A percentile compares a stretch with the other conserved stretches of the same genome.
Conservation (phyloP, 2,329 filamentous ascomycete genomes). For the Knufia petricola region DNA sequence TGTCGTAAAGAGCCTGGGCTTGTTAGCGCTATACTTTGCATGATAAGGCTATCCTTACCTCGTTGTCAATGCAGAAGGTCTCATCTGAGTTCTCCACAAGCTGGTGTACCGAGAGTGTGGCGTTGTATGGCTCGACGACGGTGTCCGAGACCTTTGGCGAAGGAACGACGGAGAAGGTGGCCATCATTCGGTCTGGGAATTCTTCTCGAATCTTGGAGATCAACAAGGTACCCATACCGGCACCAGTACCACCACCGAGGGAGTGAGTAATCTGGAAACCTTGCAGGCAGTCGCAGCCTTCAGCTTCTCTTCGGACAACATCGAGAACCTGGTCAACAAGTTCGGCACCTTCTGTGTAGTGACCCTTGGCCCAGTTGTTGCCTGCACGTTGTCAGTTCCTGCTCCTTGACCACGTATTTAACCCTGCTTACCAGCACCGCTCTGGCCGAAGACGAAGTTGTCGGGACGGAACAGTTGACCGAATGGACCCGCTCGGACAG, state of each 20-base stretch:
- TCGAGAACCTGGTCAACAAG: slow-evolving; percentile 96
- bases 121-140: slow-evolving; percentile 99
- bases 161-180: slow-evolving; percentile 96
- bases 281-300: slow-evolving; percentile 98
- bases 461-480: slow-evolving; percentile 99
- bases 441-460: slow-evolving; percentile 99
- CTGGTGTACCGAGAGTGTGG: slow-evolving; percentile 97
- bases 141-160: slow-evolving; percentile 99
- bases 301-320: slow-evolving; percentile 95
- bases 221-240: slow-evolving; percentile 98
- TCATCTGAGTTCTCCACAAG: slow-evolving; percentile 99
- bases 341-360: slow-evolving; percentile 99
- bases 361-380: slow-evolving; percentile 99
- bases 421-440: slow-evolving; percentile 62
- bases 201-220: slow-evolving; percentile 99
- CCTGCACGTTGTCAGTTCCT: slow-evolving; percentile 16
- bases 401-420: background rate
- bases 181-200: slow-evolving; percentile 99
- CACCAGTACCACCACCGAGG: slow-evolving; percentile 98
- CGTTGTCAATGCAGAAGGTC: slow-evolving; percentile 99
- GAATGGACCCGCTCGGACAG: slow-evolving; percentile 94
- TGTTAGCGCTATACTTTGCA: slow-evolving; percentile 14
- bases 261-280: slow-evolving; percentile 99
- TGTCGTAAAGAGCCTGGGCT: slow-evolving; percentile 81
- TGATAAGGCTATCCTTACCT: slow-evolving; percentile 41